Evolutionary conservation across 495 filamentous ascomycete genomes (phyloP).

Genomic region (Annulohypoxylon stygium): DNA sequence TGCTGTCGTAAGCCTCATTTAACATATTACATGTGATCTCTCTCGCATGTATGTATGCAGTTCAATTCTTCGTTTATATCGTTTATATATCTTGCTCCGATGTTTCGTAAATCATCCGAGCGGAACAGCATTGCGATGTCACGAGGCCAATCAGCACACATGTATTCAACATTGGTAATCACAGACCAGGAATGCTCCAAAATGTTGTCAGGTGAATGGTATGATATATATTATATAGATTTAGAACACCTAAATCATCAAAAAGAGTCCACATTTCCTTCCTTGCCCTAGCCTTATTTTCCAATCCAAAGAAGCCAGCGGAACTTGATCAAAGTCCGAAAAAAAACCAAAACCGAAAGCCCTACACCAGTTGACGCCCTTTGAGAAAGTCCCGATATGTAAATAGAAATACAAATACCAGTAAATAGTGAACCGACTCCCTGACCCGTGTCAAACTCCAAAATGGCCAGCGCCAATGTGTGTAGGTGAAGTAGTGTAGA

Average conservation of each 20-base stretch:
- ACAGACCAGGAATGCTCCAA: background rate
- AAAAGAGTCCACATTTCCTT: background rate
- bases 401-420: constrained; percentile 23
- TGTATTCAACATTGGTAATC: background rate
- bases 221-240: constrained; percentile 13
- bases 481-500: constrained; percentile 2
- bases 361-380: constrained; percentile 2
- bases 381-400: background rate
- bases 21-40: constrained; percentile 1
- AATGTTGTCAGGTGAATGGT: background rate
- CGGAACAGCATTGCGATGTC: background rate
- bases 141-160: background rate
- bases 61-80: constrained; percentile 1
- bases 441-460: background rate
- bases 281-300: background rate
- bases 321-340: constrained; percentile 34
- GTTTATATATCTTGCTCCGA: constrained; percentile 12
- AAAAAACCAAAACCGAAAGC: constrained; percentile 14
- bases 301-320: constrained; percentile 15
- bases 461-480: constrained; percentile 7
- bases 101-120: constrained; percentile 1
- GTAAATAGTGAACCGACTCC: background rate
- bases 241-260: background rate
- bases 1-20: constrained; percentile 6
- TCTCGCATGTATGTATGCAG: background rate